phyloP scores from a whole-genome alignment of 441 rosid genomes.

The Breynia disticha region DNA sequence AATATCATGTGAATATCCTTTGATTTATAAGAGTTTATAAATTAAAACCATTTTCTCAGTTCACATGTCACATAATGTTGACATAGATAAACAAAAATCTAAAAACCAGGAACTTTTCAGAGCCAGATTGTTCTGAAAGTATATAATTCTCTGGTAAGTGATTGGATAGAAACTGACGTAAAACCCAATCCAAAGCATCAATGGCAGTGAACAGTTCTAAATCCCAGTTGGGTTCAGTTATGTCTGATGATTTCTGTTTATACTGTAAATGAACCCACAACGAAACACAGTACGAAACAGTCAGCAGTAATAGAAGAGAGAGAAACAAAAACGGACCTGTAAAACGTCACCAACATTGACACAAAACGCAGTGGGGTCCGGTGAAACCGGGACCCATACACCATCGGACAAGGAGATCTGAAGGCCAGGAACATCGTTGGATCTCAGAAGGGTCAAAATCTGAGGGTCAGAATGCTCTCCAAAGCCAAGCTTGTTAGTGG shows the following conservation, averaged over 20 bases:
- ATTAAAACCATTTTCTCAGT: too few relatives aligned
- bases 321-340: constrained; percentile 38
- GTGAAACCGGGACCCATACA: constrained; percentile 64
- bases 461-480: constrained; percentile 98
- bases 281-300: not conserved
- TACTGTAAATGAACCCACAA: too few relatives aligned
- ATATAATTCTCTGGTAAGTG: not conserved
- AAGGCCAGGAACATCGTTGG: constrained; percentile 77
- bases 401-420: constrained; percentile 45
- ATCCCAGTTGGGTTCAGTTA: constrained; percentile 10
- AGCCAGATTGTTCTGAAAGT: constrained; percentile 11
- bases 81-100: too few relatives aligned
- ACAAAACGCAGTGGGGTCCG: constrained; percentile 70
- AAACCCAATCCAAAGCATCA: constrained; percentile 10
- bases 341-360: constrained; percentile 85
- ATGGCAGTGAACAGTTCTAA: constrained; percentile 2
- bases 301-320: not conserved
- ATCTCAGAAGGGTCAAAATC: constrained; percentile 66
- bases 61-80: too few relatives aligned
- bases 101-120: constrained; percentile 12
- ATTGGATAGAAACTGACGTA: constrained; percentile 18
- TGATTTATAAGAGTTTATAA: too few relatives aligned
- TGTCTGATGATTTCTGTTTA: not conserved
- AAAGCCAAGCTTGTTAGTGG: constrained; percentile 45
- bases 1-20: too few relatives aligned